These are phyloP conservation scores for Circinella minor DNA, from an alignment of 371 early-diverging fungal species.

Conservation along the genomic window DNA sequence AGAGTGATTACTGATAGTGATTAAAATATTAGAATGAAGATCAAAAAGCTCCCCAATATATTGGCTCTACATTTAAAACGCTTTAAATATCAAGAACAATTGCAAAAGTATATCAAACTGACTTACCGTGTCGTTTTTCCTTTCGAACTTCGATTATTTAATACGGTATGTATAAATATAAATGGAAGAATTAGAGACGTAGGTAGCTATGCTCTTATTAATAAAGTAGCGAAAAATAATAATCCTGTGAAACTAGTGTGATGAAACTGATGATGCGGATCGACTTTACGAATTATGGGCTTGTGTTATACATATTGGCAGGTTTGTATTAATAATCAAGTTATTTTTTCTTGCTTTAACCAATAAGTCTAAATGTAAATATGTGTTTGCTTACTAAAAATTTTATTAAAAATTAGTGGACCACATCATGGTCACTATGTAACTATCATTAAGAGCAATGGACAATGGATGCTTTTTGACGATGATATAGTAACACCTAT, in stretches of 20 bases:
- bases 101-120: conserved; percentile 90
- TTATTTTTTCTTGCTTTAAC: too few relatives aligned
- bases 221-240: not conserved
- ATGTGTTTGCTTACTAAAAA: too few relatives aligned
- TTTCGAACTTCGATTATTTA: conserved; percentile 89
- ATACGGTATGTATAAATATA: conserved; percentile 65
- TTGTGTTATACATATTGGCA: conserved; percentile 94
- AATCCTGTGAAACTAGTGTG: conserved; percentile 49
- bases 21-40: conserved; percentile 80
- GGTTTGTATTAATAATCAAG: conserved; percentile 37
- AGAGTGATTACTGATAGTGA: too few relatives aligned
- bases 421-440: conserved; percentile 98
- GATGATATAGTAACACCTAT: conserved; percentile 89
- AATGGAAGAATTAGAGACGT: too few relatives aligned
- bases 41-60: conserved; percentile 91
- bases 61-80: conserved; percentile 95
- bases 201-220: not conserved
- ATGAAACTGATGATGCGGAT: conserved; percentile 85
- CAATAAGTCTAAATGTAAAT: too few relatives aligned
- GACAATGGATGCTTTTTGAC: conserved; percentile 93
- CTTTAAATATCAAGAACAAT: conserved; percentile 94
- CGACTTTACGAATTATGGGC: conserved; percentile 88
- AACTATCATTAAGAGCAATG: conserved; percentile 83
- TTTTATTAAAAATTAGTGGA: conserved; percentile 57
- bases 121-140: conserved; percentile 96